A percentile compares a stretch with the other conserved stretches of the same genome.
Evolutionary conservation across 1,284 basidiomycete species (phyloP).

Genomic region (Gomphus bonarii): DNA sequence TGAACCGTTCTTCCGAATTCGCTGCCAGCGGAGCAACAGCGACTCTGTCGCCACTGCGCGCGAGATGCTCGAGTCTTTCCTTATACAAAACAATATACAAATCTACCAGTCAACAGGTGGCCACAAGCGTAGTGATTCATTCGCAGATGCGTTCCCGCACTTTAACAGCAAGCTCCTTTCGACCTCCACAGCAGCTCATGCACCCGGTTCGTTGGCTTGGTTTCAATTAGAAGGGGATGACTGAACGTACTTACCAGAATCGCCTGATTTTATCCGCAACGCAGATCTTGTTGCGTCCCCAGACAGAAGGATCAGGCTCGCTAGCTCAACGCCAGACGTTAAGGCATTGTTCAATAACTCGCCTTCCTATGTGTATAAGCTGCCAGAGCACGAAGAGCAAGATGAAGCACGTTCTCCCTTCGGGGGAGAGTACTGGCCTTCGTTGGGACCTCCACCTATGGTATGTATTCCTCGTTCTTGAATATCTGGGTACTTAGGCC

Average conservation of each 20-base stretch:
- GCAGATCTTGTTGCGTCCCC: slow-evolving; percentile 4
- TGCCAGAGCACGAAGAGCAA: slow-evolving; percentile 53
- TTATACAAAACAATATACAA: slow-evolving; percentile 75
- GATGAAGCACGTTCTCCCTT: slow-evolving; percentile 18
- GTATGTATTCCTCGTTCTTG: slow-evolving; percentile 29
- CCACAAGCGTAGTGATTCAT: slow-evolving; percentile 82
- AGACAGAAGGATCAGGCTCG: slow-evolving; percentile 60
- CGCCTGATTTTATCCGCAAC: slow-evolving; percentile 56
- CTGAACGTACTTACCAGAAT: slow-evolving; percentile 34
- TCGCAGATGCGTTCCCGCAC: slow-evolving; percentile 91
- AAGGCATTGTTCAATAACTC: slow-evolving; percentile 87
- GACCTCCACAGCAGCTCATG: slow-evolving; percentile 60
- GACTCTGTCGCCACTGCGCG: slow-evolving; percentile 85
- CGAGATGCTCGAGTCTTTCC: slow-evolving; percentile 89
- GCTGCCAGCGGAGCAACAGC: slow-evolving; percentile 88
- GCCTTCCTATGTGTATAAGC: slow-evolving; percentile 63
- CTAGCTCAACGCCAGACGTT: slow-evolving; percentile 86
- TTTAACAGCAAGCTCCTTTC: slow-evolving; percentile 93
- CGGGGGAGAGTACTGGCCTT: slow-evolving; percentile 60
- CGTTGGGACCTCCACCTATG: slow-evolving; percentile 51
- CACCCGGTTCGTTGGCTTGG: neutral
- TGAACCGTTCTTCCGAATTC: slow-evolving; percentile 84
- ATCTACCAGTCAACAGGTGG: slow-evolving; percentile 55
- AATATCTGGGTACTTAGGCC: slow-evolving; percentile 17
- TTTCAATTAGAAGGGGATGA: neutral